Conservation (phyloP, 2,329 filamentous ascomycete species). For the Stylonectria norvegica region DNA sequence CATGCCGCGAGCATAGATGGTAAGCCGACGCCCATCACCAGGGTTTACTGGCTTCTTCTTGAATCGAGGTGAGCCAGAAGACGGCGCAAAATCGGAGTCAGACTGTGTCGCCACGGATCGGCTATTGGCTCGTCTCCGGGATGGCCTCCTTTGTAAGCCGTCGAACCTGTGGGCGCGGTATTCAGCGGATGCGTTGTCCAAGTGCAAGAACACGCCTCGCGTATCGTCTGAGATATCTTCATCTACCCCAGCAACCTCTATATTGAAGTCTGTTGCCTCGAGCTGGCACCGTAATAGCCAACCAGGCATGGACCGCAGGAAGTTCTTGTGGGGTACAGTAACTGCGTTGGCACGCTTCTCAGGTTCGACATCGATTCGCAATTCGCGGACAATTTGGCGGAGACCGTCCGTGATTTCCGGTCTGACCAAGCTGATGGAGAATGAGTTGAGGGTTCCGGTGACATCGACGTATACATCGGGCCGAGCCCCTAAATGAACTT, state of each 20-base stretch:
- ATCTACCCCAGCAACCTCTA: conserved; percentile 89
- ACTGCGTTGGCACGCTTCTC: conserved; percentile 50
- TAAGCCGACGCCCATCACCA: conserved; percentile 76
- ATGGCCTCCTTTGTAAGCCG: conserved; percentile 52
- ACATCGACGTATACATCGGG: conserved; percentile 81
- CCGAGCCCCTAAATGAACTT: conserved; percentile 77
- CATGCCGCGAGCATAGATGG: conserved; percentile 75
- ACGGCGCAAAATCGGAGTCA: conserved; percentile 59
- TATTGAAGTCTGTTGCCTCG: conserved; percentile 82
- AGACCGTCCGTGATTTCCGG: conserved; percentile 91
- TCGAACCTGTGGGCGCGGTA: conserved; percentile 81
- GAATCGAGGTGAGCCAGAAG: conserved; percentile 37
- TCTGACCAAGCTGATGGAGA: conserved; percentile 83
- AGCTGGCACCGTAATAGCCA: conserved; percentile 85
- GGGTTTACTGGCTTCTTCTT: conserved; percentile 53
- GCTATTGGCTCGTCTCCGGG: conserved; percentile 71
- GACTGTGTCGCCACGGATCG: conserved; percentile 62
- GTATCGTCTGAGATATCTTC: conserved; percentile 76
- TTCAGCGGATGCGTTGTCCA: conserved; percentile 84
- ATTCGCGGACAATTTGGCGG: conserved; percentile 83
- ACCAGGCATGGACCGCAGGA: conserved; percentile 72
- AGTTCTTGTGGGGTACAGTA: conserved; percentile 56
- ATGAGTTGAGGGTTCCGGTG: conserved; percentile 77
- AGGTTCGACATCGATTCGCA: conserved; percentile 67
- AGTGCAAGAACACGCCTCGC: conserved; percentile 77